Evolutionary conservation across 495 filamentous ascomycete genomes (phyloP), one percentile per base, ranked within the genome.

Genomic region (Tuber magnatum): DNA sequence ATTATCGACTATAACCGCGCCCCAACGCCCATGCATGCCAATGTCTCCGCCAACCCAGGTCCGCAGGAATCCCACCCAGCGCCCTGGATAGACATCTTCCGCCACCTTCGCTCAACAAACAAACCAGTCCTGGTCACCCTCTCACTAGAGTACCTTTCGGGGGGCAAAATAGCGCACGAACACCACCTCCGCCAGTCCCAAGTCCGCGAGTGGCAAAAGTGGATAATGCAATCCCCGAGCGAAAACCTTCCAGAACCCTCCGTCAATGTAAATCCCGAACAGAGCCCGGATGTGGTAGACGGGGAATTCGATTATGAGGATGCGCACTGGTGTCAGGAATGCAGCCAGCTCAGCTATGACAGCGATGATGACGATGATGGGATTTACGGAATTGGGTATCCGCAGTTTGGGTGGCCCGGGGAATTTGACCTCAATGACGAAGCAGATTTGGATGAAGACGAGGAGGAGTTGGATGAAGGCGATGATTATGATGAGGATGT

Each of bases 121-220:
- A 65, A 65, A 20, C 56, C 56, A 32, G 56, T 35, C 56, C 56
- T 65, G 1, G 32, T 8, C 56, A 65, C 28, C 28, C 56, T 65
- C 56, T 65, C 56, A 35, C 28, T 65, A 9, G 35, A 35, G 32
- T 35, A 65, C 32, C 56, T 65, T 28, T 65, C 56, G 6, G 56
- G 35, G 35, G 56, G 56, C 4, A 65, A 20, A 35, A 18, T 65
- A 65, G 56, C 56, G 28, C 56, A 65, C 56, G 56, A 65, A 7
- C 56, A 35, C 16, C 56, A 65, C 56, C 56, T 65, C 56, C 56
- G 56, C 56, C 56, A 65, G 32, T 65, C 56, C 28, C 56, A 35
- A 65, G 56, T 65, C 56, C 56, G 56, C 56, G 56, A 65, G 28
- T 65, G 56, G 56, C 56, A 65, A 65, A 65, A 18, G 28, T 65